phyloP scores from a whole-genome alignment of 768 basidiomycete genomes.

The Hypsizygus marmoreus region DNA sequence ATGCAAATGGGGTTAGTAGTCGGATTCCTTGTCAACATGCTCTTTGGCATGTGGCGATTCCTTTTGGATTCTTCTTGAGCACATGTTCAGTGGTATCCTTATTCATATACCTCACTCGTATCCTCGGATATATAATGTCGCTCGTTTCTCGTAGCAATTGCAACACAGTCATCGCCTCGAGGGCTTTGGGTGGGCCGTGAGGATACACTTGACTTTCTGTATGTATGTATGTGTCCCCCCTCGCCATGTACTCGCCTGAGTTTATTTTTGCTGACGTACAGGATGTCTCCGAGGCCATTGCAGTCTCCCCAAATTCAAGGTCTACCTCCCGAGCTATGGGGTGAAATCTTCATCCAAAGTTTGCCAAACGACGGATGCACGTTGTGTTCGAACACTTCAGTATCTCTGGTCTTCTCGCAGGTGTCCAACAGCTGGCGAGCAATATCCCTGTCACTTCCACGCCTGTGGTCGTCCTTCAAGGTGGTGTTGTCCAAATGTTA shows the following conservation, averaged over 20 bases:
- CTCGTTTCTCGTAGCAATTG: no score
- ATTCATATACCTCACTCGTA: slow-evolving; percentile 2
- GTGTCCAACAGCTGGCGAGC: slow-evolving; percentile 3
- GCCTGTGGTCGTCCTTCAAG: slow-evolving; percentile 2
- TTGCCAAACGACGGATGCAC: neutral
- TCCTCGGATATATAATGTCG: no score
- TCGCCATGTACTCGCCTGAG: no score
- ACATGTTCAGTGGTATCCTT: neutral
- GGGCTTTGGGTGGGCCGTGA: no score
- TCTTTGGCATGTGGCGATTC: slow-evolving; percentile 84
- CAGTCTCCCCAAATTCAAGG: no score
- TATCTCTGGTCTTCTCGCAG: slow-evolving; percentile 4
- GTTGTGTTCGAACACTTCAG: neutral
- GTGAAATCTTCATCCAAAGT: slow-evolving; percentile 1
- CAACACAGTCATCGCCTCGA: no score
- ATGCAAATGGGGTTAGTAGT: slow-evolving; percentile 85
- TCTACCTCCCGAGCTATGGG: no score
- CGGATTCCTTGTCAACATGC: slow-evolving; percentile 81
- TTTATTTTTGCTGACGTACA: no score
- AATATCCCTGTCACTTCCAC: neutral
- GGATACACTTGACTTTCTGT: no score
- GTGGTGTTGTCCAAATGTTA: slow-evolving; percentile 11
- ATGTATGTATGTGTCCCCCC: no score
- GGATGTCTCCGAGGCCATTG: no score
- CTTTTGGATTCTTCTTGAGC: slow-evolving; percentile 55